These are phyloP conservation scores for Tranzscheliella williamsii DNA, from an alignment of 1,284 basidiomycete species.

Conservation along the genomic window DNA sequence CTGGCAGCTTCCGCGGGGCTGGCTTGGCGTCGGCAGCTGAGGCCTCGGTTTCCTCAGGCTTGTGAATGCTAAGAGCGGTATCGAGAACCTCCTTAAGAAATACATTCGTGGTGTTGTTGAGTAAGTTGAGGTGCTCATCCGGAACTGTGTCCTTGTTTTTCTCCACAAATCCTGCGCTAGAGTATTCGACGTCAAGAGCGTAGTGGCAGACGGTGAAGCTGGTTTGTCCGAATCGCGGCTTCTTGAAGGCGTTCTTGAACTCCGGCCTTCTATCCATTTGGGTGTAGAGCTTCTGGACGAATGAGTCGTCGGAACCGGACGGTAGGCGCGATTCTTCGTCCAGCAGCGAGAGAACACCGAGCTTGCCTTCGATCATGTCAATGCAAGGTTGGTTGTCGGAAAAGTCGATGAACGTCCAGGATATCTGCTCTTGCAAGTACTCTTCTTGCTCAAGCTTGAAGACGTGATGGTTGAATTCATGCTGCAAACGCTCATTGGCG, in stretches of 20 bases:
- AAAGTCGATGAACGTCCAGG: conserved; percentile 99
- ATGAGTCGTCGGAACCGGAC: conserved; percentile 86
- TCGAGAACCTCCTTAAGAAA: conserved; percentile 96
- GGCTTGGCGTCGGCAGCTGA: conserved; percentile 21
- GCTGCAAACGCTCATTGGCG: conserved; percentile 88
- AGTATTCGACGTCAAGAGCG: conserved; percentile 96
- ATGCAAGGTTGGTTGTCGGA: conserved; percentile 98
- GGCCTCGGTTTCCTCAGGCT: conserved; percentile 33
- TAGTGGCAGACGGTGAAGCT: conserved; percentile 99
- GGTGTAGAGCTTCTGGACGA: conserved; percentile 88
- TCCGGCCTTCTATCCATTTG: conserved; percentile 80
- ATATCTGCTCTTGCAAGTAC: conserved; percentile 96
- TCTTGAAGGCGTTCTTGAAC: conserved; percentile 90
- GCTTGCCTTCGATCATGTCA: conserved; percentile 95
- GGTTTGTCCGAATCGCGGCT: conserved; percentile 93
- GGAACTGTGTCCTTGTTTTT: conserved; percentile 99
- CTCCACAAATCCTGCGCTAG: conserved; percentile 96
- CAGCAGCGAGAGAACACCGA: conserved; percentile 89
- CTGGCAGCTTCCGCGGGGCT: conserved; percentile 57
- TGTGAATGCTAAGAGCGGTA: conserved; percentile 38
- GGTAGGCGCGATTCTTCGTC: conserved; percentile 98
- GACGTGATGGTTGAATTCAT: conserved; percentile 75
- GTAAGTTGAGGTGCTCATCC: conserved; percentile 89
- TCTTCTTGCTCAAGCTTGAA: conserved; percentile 92
- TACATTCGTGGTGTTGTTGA: conserved; percentile 81